Evolutionary conservation across 306 rosid species (phyloP), one percentile per base, ranked within the genome.

Genomic region (Psophocarpus tetragonolobus): DNA sequence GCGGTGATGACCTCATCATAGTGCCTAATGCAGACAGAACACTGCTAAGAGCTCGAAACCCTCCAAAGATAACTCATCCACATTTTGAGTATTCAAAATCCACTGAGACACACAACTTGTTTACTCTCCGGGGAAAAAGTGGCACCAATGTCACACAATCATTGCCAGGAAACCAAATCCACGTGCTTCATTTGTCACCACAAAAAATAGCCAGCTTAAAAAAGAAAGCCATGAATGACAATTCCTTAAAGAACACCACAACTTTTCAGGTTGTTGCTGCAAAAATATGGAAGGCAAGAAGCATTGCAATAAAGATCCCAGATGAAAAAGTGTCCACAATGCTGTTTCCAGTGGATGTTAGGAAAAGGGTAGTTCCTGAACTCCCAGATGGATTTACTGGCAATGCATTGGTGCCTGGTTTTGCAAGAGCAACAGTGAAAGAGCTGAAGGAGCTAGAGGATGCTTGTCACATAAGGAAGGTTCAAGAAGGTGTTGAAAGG

Each of bases 351-450:
- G 81, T 90, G 0, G 88, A 90, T 51, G 78, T 61, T 2, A 73
- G 91, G 58, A 85, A 84, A 83, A 81, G 67, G 74, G 13, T 86
- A 13, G 58, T 74, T 21, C 89, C 94, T 7, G 74, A 73, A 44
- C 84, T 77, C 21, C 82, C 76, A 7, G 33, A 60, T 2, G 85
- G 86, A 1, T 84, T 87, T 26, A 85, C 90, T 4, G 94, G 94
- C 0, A 90, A 90, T 51, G 94, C 91, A 6, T 74, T 86, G 80
- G 86, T 90, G 1, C 91, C 90, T 0, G 93, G 87, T 3, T 90
- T 76, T 71, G 86, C 91, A 8, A 77, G 84, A 15, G 87, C 91
- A 12, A 87, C 71, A 0, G 76, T 80, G 78, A 84, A 29, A 77
- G 93, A 87, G 27, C 68, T 90, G 0, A 70, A 30, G 67, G 87